Evolutionary conservation across 2,329 filamentous ascomycete genomes (phyloP).

Genomic region (Fusarium sp.): DNA sequence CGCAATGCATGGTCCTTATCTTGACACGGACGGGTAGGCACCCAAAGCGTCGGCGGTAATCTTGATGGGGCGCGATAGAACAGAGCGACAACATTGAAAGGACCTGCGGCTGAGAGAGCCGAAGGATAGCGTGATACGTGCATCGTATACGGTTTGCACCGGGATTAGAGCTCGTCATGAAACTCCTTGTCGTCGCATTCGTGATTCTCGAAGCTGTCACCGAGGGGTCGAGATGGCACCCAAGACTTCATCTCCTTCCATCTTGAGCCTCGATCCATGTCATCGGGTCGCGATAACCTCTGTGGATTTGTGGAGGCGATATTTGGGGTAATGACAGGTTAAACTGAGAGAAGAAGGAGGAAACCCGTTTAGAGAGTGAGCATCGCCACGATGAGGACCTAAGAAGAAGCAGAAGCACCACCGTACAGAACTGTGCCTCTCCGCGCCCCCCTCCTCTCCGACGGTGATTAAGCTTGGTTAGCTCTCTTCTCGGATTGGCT

Average conservation of each 20-base stretch:
- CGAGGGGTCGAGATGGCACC: not conserved
- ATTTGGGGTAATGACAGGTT: constrained; percentile 11
- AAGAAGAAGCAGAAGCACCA: not conserved
- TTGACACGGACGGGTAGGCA: not conserved
- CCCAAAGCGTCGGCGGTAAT: not conserved
- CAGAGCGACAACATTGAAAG: not conserved
- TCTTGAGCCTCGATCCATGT: constrained; percentile 17
- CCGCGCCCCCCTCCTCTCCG: not conserved
- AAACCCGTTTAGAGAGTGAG: not conserved
- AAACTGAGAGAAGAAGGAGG: not conserved
- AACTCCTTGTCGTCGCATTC: not conserved
- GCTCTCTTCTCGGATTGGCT: constrained; percentile 6
- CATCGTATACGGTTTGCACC: not conserved
- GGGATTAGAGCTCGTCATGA: not conserved
- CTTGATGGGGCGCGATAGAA: not conserved
- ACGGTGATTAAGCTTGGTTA: constrained; percentile 35
- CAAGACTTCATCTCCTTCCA: constrained; percentile 22
- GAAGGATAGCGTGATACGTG: not conserved
- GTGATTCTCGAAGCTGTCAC: not conserved
- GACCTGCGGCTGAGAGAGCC: not conserved
- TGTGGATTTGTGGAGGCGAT: constrained; percentile 7
- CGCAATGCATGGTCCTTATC: constrained; percentile 5
- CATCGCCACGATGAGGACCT: not conserved
- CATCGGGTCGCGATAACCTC: constrained; percentile 28
- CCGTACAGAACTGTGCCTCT: not conserved